Evolutionary conservation across 2,329 filamentous ascomycete species (phyloP).

Genomic region (Cladosporium sp.): DNA sequence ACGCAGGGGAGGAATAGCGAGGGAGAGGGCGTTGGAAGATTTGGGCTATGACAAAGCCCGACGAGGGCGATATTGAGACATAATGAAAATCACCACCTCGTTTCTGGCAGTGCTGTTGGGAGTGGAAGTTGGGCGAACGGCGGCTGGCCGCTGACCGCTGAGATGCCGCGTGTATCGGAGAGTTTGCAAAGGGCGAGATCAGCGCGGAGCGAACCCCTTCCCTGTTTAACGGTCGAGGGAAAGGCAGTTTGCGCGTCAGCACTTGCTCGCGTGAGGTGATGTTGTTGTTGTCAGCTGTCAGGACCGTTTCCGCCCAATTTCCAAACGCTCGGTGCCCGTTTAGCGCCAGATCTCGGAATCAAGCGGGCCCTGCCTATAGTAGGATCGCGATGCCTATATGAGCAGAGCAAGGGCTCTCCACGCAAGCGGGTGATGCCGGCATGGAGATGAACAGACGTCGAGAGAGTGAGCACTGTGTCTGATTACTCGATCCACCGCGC

Average conservation of each 20-base stretch:
- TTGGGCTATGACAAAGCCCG: neutral
- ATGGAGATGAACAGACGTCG: slow-evolving; percentile 3
- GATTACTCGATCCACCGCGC: slow-evolving; percentile 1
- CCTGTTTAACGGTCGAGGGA: neutral
- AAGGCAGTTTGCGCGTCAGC: neutral
- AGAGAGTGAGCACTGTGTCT: slow-evolving; percentile 8
- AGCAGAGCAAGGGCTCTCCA: neutral
- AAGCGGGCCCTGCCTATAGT: no score
- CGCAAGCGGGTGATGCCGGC: neutral
- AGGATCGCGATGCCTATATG: no score
- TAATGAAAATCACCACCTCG: neutral
- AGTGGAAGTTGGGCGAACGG: neutral
- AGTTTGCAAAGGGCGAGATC: neutral
- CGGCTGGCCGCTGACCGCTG: neutral
- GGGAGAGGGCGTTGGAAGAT: neutral
- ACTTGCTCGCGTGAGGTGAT: no score
- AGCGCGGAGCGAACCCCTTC: neutral
- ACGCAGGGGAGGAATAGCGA: neutral
- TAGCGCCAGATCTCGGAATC: no score
- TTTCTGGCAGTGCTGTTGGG: neutral
- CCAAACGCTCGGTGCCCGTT: no score
- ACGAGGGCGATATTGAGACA: neutral
- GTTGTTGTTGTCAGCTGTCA: no score
- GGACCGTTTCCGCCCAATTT: no score
- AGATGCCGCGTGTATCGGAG: neutral